Conservation (phyloP, 495 filamentous ascomycete genomes). For the Umbilicaria muhlenbergii region DNA sequence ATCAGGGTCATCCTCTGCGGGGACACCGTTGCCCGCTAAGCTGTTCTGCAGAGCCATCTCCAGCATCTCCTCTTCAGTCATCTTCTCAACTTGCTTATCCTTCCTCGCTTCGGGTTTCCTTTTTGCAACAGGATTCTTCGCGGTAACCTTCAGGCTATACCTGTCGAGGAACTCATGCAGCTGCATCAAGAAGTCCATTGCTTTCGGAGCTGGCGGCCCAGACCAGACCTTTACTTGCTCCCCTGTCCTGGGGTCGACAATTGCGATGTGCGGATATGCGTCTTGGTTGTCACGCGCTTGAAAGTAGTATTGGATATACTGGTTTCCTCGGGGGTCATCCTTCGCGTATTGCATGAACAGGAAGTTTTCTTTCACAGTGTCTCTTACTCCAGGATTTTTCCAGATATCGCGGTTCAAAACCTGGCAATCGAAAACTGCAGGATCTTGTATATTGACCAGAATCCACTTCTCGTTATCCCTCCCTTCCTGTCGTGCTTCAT, state of each 20-base stretch:
- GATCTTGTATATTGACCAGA: slow-evolving; percentile 86
- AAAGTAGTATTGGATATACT: slow-evolving; percentile 87
- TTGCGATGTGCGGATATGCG: slow-evolving; percentile 86
- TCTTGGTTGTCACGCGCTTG: slow-evolving; percentile 52
- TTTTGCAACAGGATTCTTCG: slow-evolving; percentile 81
- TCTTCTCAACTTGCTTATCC: slow-evolving; percentile 58
- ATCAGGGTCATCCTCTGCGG: slow-evolving; percentile 56
- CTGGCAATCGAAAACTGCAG: slow-evolving; percentile 83
- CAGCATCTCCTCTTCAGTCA: slow-evolving; percentile 96
- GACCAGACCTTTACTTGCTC: slow-evolving; percentile 97
- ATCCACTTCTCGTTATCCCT: slow-evolving; percentile 85
- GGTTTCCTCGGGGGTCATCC: slow-evolving; percentile 52
- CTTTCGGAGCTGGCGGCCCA: slow-evolving; percentile 56
- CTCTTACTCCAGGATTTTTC: slow-evolving; percentile 65
- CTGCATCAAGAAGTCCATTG: slow-evolving; percentile 75
- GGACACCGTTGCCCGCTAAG: slow-evolving; percentile 28
- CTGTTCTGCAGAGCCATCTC: slow-evolving; percentile 85
- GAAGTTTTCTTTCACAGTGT: slow-evolving; percentile 80
- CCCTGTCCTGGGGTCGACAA: slow-evolving; percentile 88
- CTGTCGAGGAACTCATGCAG: slow-evolving; percentile 91
- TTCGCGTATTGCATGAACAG: slow-evolving; percentile 88
- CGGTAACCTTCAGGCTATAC: slow-evolving; percentile 74
- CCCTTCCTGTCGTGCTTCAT: slow-evolving; percentile 66
- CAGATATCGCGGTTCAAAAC: slow-evolving; percentile 85
- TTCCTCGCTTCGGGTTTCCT: slow-evolving; percentile 55